Base-by-base conservation (phyloP, 805 yeast genomes). In the Ogataea zsoltii region DNA sequence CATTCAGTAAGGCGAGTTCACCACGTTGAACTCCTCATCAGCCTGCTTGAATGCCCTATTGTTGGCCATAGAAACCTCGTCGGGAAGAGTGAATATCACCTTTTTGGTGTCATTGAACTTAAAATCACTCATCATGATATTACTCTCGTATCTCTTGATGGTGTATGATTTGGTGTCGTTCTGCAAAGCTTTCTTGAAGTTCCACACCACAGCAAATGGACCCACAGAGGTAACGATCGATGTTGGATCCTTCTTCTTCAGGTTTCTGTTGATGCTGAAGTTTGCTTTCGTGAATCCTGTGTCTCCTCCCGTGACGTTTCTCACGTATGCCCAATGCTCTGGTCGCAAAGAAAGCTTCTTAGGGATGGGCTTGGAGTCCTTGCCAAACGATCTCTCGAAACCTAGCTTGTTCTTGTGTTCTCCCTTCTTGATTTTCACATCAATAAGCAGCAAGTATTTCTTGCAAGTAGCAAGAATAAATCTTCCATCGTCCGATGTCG, bases 171-270 rank as follows among this genome's bases (percentile, higher is more conserved):
- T 56, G 19, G 71, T 74, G 45, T 76, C 79, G 44, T 81, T 79
- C 35, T 69, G 67, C 34, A 83, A 60, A 12, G 85, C 71, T 49
- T 82, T 79, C 53, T 70, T 74, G 60, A 90, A 64, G 11, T 85
- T 81, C 96, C 96, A 90, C 1, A 86, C 75, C 17, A 90, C 76
- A 18, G 89, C 85, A 64, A 80, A 90, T 15, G 91, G 92, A 2
- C 96, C 96, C 2, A 84, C 72, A 3, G 92, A 81, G 1, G 96
- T 76, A 18, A 88, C 81, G 41, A 90, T 85, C 2, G 83, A 73
- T 15, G 85, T 81, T 13, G 68, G 66, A 21, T 43, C 48, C 58
- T 85, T 94, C 21, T 48, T 45, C 49, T 77, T 79, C 19, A 79
- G 61, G 39, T 75, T 74, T n/a, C 78, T 44, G 33, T 89, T 89